Evolutionary conservation across 768 basidiomycete genomes (phyloP).

Genomic region (Vishniacozyma victoriae): DNA sequence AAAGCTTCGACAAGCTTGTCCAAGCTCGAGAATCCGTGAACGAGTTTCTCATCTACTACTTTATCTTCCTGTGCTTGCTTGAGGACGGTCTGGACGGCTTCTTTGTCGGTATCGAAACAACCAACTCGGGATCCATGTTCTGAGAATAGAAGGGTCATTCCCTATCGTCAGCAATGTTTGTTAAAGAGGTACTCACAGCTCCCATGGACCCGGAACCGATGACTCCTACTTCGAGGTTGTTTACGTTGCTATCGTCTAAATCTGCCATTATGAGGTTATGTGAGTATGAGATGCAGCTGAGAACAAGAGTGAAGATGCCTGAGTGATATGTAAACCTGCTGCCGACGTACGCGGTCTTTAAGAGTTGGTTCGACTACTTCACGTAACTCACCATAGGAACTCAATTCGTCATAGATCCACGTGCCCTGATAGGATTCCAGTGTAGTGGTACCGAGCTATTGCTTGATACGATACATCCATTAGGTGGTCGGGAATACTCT

Average conservation of each 20-base stretch:
- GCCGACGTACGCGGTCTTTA: no score
- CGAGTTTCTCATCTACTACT: conserved; percentile 10
- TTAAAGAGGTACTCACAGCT: conserved; percentile 9
- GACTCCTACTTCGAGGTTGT: conserved; percentile 32
- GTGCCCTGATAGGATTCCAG: no score
- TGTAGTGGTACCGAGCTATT: no score
- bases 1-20: conserved; percentile 33
- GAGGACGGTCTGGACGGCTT: conserved; percentile 22
- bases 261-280: conserved; percentile 24
- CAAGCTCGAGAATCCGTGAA: conserved; percentile 26
- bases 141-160: conserved; percentile 36
- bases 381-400: no score
- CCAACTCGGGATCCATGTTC: conserved; percentile 23
- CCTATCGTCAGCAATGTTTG: conserved; percentile 11
- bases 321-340: no score
- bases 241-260: conserved; percentile 27
- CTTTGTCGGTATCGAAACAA: conserved; percentile 31
- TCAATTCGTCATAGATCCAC: no score
- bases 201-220: conserved; percentile 38
- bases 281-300: no score
- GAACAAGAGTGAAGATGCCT: no score
- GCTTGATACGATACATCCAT: no score
- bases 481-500: no score
- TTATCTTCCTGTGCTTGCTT: conserved; percentile 23
- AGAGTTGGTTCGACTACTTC: no score